Evolutionary conservation across 352 stramenopile genomes (phyloP).

Genomic region (Globisporangium megalacanthum): DNA sequence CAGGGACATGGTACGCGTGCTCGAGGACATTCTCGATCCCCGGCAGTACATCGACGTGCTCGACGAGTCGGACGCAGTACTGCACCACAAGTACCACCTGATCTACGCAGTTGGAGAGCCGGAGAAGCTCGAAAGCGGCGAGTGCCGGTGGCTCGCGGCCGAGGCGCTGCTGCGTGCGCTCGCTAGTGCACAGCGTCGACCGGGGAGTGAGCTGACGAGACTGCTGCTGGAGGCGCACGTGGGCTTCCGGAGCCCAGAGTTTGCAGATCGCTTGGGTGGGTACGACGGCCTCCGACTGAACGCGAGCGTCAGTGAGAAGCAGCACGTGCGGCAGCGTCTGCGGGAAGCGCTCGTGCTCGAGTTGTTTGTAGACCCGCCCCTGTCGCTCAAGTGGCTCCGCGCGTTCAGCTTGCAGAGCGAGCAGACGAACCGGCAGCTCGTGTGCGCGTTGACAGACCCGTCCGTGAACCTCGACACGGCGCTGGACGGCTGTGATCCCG

Average conservation of each 20-base stretch:
- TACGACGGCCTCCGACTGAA: conserved; percentile 45
- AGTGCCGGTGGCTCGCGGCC: conserved; percentile 47
- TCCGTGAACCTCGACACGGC: conserved; percentile 19
- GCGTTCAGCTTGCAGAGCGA: conserved; percentile 13
- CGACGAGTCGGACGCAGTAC: conserved; percentile 84
- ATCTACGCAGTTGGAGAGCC: conserved; percentile 76
- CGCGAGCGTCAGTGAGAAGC: conserved; percentile 13
- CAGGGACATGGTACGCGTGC: conserved; percentile 8
- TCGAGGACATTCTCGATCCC: conserved; percentile 41
- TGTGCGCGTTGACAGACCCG: conserved; percentile 31
- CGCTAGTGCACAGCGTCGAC: conserved; percentile 6
- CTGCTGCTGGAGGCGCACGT: conserved; percentile 38
- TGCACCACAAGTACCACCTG: conserved; percentile 86
- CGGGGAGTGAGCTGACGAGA: conserved; percentile 15
- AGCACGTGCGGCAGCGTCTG: conserved; percentile 15
- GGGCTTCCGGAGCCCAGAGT: conserved; percentile 28
- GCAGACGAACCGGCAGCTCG: conserved; percentile 16
- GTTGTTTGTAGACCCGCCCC: conserved; percentile 51
- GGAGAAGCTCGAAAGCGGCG: conserved; percentile 35
- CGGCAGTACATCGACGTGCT: conserved; percentile 73
- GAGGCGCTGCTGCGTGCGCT: conserved; percentile 33
- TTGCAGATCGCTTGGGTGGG: conserved; percentile 24
- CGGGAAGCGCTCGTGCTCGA: conserved; percentile 45
- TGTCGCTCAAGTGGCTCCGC: conserved; percentile 64
- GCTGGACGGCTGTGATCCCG: conserved; percentile 10